Evolutionary conservation across 345 rosid species (phyloP), one percentile per base, ranked within the genome.

Genomic region (Aethionema arabicum): DNA sequence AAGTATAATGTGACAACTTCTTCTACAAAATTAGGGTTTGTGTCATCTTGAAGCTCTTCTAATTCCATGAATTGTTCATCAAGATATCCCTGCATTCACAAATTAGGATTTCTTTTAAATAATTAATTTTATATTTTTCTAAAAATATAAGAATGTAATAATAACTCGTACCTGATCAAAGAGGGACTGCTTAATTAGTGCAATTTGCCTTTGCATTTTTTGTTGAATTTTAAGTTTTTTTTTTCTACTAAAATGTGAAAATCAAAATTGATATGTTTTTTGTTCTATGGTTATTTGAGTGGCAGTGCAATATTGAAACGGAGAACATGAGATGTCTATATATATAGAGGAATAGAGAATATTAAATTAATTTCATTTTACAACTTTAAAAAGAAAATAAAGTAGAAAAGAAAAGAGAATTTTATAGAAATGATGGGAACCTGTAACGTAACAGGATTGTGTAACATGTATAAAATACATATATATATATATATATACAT

Each of bases 31-130:
- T 78, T 74, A 37, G 92, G 92, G 74, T 81, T 83, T 6, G 79
- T 74, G 51, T 81, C 92, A 76, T 86, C 92, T 65, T 86, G 87
- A 56, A 86, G 73, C 14, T 86, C 89, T 76, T 86, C 92, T 37
- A 86, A 83, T 59, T 77, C 82, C 60, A 72, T 57, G 70, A 86
- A 78, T 58, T 80, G 92, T 14, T 83, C 92, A 13, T 86, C 92
- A n/a, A 86, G 85, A 54, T 78, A 83, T 3, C 86, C 92, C 92
- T 86, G 64, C 56, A 75, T 66, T 2, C 56, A 5, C 61, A 32
- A 43, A 40, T 70, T 30, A 49, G 7, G 4, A 40, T 6, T 2
- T 47, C 16, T 53, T 15, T 57, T 33, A n/a, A 43, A 42, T 49
- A 16, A 32, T 61, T 11, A 5, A 41, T 52, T 57, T 7, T 48